Evolutionary conservation across 371 early-diverging fungal genomes (phyloP).

Genomic region (Blakeslea trispora): DNA sequence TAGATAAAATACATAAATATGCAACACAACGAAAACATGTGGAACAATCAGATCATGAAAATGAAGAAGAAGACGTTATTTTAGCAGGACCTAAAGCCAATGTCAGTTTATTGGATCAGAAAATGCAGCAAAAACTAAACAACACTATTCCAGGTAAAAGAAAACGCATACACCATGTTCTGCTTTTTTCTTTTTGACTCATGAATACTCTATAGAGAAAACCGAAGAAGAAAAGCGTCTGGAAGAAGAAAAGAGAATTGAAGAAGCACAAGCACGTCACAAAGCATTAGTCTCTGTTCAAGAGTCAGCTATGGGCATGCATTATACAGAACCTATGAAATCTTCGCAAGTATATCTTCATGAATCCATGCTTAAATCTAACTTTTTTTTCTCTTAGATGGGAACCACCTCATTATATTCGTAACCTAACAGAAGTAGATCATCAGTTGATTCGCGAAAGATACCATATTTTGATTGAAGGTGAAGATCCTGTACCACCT

Average conservation of each 20-base stretch:
- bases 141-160: slow-evolving; percentile 51
- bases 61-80: slow-evolving; percentile 48
- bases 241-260: slow-evolving; percentile 82
- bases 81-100: slow-evolving; percentile 63
- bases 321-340: slow-evolving; percentile 84
- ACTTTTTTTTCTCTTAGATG: too few species aligned
- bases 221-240: slow-evolving; percentile 78
- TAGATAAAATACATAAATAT: slow-evolving; percentile 59
- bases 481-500: slow-evolving; percentile 75
- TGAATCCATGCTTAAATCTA: too few species aligned
- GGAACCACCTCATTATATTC: slow-evolving; percentile 78
- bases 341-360: slow-evolving; percentile 56
- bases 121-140: slow-evolving; percentile 70
- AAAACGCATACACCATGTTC: not conserved
- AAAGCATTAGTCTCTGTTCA: slow-evolving; percentile 83
- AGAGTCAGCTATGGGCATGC: slow-evolving; percentile 86
- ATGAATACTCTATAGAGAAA: slow-evolving; percentile 19
- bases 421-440: slow-evolving; percentile 55
- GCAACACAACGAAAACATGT: slow-evolving; percentile 40
- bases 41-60: slow-evolving; percentile 26
- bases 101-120: slow-evolving; percentile 84
- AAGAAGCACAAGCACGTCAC: slow-evolving; percentile 79
- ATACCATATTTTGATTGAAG: slow-evolving; percentile 75
- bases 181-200: not conserved
- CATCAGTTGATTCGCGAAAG: slow-evolving; percentile 61